Base-by-base conservation (phyloP, 306 rosid genomes). In the Elaeagnus macrophylla region DNA sequence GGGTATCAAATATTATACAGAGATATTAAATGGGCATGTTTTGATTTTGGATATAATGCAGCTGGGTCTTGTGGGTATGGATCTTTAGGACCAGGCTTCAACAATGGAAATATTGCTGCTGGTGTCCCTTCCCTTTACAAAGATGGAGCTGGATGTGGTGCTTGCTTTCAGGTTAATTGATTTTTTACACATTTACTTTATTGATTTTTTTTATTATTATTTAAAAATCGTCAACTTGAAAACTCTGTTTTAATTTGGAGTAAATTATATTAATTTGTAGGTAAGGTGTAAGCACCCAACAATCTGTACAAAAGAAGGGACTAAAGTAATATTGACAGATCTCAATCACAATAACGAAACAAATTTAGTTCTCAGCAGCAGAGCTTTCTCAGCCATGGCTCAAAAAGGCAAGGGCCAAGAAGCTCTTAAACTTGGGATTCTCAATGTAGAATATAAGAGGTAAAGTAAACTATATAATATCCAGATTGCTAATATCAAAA, bases 41-140 rank as follows among this genome's bases (percentile, higher is more conserved):
- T 70, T 60, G 32, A 25, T 41, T 64, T 39, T 59, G 68, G 63
- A 59, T 51, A 32, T 61, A 36, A 59, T 77, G 81, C 81, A 76
- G 94, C 80, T 60, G 95, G 97, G 63, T 94, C 96, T 15, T 91
- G 97, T 82, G 96, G 85, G 42, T 91, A 86, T 72, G 91, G 84
- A 12, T 73, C 83, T 8, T 61, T 82, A 38, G 90, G 91, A 10
- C 38, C 73, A 7, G 80, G 59, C 42, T 25, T 90, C 7, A 56
- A 71, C 38, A 69, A 72, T 42, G 95, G 85, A 51, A 64, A 73
- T 56, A 62, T 80, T 46, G 91, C 96, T 3, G 99, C 78, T 41
- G 91, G 60, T 19, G 84, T 73, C 54, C 51, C 89, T 67, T 53
- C 93, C 1, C 75, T 91, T 13, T 91, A 68, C 79, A 75, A 73